These are phyloP conservation scores for Peribolospora kevripleyi DNA, from an alignment of 768 basidiomycete genomes.

Conservation along the genomic window DNA sequence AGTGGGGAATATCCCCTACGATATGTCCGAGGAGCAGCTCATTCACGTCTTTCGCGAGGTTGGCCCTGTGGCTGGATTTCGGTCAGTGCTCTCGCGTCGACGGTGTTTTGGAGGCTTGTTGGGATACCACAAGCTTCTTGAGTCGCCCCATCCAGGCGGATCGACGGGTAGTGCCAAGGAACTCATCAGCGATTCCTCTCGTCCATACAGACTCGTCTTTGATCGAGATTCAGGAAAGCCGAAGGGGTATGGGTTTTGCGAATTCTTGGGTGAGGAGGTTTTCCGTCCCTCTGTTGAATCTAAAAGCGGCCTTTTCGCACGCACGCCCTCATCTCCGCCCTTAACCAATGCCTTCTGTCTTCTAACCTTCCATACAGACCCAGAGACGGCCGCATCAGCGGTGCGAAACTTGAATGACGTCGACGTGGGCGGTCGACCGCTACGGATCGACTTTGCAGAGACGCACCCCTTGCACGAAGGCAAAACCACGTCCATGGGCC, in stretches of 20 bases:
- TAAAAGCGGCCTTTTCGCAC: neutral
- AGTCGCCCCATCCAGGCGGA: neutral
- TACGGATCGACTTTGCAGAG: conserved; percentile 84
- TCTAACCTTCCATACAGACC: conserved; percentile 27
- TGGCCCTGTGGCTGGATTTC: conserved; percentile 14
- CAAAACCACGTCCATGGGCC: conserved; percentile 59
- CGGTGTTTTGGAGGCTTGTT: too few species aligned
- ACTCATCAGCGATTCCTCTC: neutral
- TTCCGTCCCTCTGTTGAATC: neutral
- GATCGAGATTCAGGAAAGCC: conserved; percentile 57
- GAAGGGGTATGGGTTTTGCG: conserved; percentile 45
- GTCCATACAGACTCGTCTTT: conserved; percentile 12
- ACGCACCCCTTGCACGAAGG: conserved; percentile 79
- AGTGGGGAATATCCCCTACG: conserved; percentile 12
- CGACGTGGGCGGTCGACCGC: conserved; percentile 71
- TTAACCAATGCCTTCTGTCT: conserved; percentile 1
- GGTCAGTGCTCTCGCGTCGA: conserved; percentile 1
- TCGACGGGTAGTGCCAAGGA: neutral
- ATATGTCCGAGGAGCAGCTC: conserved; percentile 11
- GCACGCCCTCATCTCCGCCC: neutral
- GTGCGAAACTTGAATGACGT: conserved; percentile 85
- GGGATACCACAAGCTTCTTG: too few species aligned
- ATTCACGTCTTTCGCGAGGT: conserved; percentile 13
- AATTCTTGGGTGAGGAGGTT: neutral
- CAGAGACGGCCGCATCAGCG: conserved; percentile 83